Evolutionary conservation across 176 grass and related monocot genomes (phyloP).

Genomic region (Aechmea fasciata): DNA sequence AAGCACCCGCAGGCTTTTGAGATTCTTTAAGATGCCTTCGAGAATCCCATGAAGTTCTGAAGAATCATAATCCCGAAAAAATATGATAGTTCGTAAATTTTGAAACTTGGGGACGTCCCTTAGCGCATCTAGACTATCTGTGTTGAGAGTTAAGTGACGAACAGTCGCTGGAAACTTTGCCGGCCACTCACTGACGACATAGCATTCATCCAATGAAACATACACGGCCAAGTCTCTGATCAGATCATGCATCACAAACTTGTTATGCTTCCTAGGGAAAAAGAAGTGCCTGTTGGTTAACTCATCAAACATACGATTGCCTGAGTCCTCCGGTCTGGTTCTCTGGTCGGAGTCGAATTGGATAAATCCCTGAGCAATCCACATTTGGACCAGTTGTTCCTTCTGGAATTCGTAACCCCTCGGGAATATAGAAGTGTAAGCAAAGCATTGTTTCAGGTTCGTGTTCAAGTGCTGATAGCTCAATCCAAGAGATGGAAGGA

Average conservation of each 20-base stretch:
- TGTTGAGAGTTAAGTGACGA: constrained; percentile 19
- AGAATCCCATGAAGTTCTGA: not conserved
- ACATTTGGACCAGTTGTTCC: constrained; percentile 25
- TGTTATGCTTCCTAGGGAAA: constrained; percentile 1
- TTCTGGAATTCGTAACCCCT: constrained; percentile 38
- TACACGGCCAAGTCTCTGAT: constrained; percentile 33
- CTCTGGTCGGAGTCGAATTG: not conserved
- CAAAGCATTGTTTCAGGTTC: constrained; percentile 29
- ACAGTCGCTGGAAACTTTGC: not conserved
- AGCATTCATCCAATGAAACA: constrained; percentile 11
- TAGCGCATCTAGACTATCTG: not conserved
- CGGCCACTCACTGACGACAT: constrained; percentile 1
- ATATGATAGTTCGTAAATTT: not conserved
- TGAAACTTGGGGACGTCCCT: not conserved
- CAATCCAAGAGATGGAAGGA: constrained; percentile 36
- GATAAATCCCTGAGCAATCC: constrained; percentile 42
- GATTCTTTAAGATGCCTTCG: not conserved
- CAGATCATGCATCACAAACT: constrained; percentile 36
- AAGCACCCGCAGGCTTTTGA: constrained; percentile 11
- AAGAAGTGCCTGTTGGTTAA: constrained; percentile 32
- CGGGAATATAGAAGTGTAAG: constrained; percentile 38
- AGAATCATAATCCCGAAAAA: not conserved
- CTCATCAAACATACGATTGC: constrained; percentile 20
- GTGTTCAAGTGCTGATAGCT: constrained; percentile 31
- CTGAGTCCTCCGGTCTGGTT: constrained; percentile 13